Evolutionary conservation across 441 rosid species (phyloP), one percentile per base, ranked within the genome.

Genomic region (Erodium texanum): DNA sequence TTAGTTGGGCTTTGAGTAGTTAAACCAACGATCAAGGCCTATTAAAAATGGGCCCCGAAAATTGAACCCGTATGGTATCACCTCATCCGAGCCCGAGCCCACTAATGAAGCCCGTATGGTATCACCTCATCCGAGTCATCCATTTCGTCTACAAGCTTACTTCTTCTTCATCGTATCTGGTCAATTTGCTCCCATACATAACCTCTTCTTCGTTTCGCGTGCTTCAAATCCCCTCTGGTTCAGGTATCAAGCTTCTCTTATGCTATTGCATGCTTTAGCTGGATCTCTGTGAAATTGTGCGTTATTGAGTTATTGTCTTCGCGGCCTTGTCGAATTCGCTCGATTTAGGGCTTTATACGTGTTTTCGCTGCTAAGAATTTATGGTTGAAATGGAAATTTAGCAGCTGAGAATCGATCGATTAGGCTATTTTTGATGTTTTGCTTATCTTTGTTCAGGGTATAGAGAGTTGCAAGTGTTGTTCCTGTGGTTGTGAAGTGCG

Each of bases 401-500:
- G 62, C 24, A 19, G 11, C 24, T 56, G 5, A 2, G 59, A 18
- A n/a, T 18, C 59, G 20, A n/a, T 52, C 62, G 19, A 19, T 56
- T 19, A 14, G 12, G 62, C 24, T 56, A 19, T 56, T 19, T 19
- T 19, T 56, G 10, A 54, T 54, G 23, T 19, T 7, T 56, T 0
- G n/a, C 16, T 48, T 48, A 48, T 48, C 16, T 48, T 48, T 15
- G 16, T 56, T 56, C 62, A 56, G 62, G 58, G 62, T 56, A 7
- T 20, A 20, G 27, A 56, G 24, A 8, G 62, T 56, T 19, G 14
- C 62, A 3, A 56, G 24, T 56, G 62, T 65, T 73, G 34, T 12
- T 56, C 75, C 32, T 34, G 45, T 69, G 63, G 68, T 71, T 72
- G 75, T 76, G 59, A 54, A 66, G n/a, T 14, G 78, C 41, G 48